Percentiles rank a stretch among this genome's conserved stretches.
phyloP scores from a whole-genome alignment of 148 eudicot genomes.

The Rhododendron mucronatum region DNA sequence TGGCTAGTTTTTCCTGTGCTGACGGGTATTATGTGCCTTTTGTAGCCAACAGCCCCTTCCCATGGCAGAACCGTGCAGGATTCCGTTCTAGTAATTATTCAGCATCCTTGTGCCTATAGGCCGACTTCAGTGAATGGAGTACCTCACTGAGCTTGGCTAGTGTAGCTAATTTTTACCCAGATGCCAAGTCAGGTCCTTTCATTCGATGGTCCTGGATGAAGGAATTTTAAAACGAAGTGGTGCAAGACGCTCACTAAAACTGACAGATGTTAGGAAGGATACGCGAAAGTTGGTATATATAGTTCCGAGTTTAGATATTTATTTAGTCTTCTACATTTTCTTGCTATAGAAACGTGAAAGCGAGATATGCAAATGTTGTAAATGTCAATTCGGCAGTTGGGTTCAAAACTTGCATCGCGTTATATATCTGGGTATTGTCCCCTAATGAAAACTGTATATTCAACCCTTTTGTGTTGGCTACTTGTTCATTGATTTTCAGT shows the following conservation, averaged over 20 bases:
- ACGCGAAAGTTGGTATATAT: background rate
- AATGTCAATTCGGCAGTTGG: background rate
- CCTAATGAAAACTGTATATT: constrained; percentile 7
- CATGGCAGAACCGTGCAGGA: constrained; percentile 36
- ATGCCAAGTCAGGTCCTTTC: background rate
- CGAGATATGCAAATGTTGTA: background rate
- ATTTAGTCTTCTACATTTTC: background rate
- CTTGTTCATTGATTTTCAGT: background rate
- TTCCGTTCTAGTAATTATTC: constrained; percentile 63
- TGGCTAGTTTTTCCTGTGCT: background rate
- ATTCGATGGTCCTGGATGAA: background rate
- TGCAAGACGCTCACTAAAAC: background rate
- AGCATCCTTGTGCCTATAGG: constrained; percentile 57
- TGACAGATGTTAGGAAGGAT: background rate
- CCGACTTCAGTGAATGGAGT: background rate
- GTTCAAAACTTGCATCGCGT: background rate
- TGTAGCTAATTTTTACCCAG: constrained; percentile 3
- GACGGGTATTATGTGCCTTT: background rate
- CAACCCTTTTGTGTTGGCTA: background rate
- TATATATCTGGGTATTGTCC: background rate
- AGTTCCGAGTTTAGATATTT: background rate
- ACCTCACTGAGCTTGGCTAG: constrained; percentile 7
- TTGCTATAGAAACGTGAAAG: background rate
- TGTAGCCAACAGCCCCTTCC: constrained; percentile 57
- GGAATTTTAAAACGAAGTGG: background rate